Percentiles rank a stretch among this genome's conserved stretches.
phyloP scores from a whole-genome alignment of 139 green algal species.

The Trebouxia sp. region DNA sequence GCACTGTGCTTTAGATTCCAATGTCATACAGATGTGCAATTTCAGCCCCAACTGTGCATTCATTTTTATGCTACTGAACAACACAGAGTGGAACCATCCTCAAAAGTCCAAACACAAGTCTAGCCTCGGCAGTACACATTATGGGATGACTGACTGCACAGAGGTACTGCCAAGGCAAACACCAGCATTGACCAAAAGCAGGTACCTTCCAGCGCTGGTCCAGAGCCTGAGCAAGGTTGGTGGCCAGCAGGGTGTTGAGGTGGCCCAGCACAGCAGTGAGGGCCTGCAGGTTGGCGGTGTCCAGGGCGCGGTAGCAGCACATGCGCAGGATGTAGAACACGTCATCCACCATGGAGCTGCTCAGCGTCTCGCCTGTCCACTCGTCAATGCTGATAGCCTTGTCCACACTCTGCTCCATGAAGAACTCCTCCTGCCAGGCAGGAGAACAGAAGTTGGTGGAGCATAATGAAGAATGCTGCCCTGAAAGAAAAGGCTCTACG shows the following conservation, averaged over 20 bases:
- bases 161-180: too few relatives aligned
- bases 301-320: constrained; percentile 70
- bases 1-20: too few relatives aligned
- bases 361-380: constrained; percentile 61
- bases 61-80: too few relatives aligned
- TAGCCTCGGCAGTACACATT: too few relatives aligned
- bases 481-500: too few relatives aligned
- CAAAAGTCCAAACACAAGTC: too few relatives aligned
- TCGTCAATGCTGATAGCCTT: constrained; percentile 93
- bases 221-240: constrained; percentile 38
- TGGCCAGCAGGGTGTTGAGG: constrained; percentile 47
- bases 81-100: too few relatives aligned
- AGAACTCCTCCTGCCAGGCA: constrained; percentile 82
- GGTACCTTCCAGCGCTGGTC: constrained; percentile 33
- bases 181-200: too few relatives aligned
- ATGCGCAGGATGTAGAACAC: constrained; percentile 94
- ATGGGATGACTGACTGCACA: too few relatives aligned
- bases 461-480: neutral
- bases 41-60: too few relatives aligned
- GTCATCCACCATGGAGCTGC: constrained; percentile 91
- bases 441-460: too few relatives aligned
- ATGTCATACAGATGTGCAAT: too few relatives aligned
- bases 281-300: constrained; percentile 60
- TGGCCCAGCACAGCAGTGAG: constrained; percentile 50
- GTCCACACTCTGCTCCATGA: constrained; percentile 83